Conservation (phyloP, 2,329 filamentous ascomycete species). For the Fusarium compactum region DNA sequence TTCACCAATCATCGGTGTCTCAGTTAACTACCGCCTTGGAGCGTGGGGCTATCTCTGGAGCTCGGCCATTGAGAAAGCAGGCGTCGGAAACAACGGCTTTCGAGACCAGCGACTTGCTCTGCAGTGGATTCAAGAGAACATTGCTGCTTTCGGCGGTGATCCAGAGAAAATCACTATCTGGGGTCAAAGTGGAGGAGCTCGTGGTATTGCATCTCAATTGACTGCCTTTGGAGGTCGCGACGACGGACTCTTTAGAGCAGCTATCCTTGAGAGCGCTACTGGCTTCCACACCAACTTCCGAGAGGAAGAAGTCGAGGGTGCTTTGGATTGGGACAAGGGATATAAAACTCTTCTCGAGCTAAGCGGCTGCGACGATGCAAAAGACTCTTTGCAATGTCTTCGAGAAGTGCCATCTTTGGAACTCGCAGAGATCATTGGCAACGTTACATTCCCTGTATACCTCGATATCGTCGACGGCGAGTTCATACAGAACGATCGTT, state of each 20-base stretch:
- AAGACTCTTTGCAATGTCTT: slow-evolving; percentile 23
- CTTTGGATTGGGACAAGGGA: slow-evolving; percentile 12
- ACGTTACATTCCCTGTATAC: slow-evolving; percentile 28
- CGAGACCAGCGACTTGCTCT: slow-evolving; percentile 34
- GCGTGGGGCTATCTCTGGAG: slow-evolving; percentile 33
- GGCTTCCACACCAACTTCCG: slow-evolving; percentile 27
- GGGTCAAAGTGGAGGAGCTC: slow-evolving; percentile 37
- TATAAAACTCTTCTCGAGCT: slow-evolving; percentile 8
- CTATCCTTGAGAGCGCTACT: slow-evolving; percentile 32
- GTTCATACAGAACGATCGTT: slow-evolving; percentile 24
- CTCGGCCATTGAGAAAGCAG: slow-evolving; percentile 11
- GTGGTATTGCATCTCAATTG: slow-evolving; percentile 28
- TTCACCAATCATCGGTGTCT: slow-evolving; percentile 21
- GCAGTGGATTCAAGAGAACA: slow-evolving; percentile 32
- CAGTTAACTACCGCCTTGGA: slow-evolving; percentile 38
- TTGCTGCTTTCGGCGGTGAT: slow-evolving; percentile 30
- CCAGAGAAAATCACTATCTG: slow-evolving; percentile 24
- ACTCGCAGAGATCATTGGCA: slow-evolving; percentile 18
- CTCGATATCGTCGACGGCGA: slow-evolving; percentile 28
- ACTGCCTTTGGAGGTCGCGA: slow-evolving; percentile 26
- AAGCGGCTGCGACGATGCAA: background rate
- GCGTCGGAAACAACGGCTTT: slow-evolving; percentile 28
- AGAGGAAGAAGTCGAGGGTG: slow-evolving; percentile 1
- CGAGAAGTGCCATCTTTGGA: slow-evolving; percentile 25
- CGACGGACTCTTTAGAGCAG: slow-evolving; percentile 27